phyloP scores from a whole-genome alignment of 2,329 filamentous ascomycete species.

The Dactylonectria estremocensis region DNA sequence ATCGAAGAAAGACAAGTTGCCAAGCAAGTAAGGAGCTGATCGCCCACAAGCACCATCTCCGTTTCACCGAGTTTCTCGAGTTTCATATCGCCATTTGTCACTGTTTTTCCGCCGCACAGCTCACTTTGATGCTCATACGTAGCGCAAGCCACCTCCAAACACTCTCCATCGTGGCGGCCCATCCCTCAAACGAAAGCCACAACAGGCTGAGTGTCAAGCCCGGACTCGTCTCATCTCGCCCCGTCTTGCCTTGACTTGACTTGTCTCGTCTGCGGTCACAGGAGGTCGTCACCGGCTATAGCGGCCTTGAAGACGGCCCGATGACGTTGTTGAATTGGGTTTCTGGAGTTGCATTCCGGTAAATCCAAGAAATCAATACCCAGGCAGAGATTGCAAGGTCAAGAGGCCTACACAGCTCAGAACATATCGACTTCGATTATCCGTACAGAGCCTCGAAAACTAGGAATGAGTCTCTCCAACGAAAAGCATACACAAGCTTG shows the following conservation, averaged over 20 bases:
- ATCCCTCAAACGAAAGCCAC: conserved; percentile 13
- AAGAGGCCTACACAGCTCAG: no score
- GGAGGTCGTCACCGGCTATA: conserved; percentile 6
- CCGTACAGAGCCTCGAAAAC: no score
- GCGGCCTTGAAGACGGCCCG: not conserved
- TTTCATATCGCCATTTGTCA: conserved; percentile 14
- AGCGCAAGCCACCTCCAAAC: conserved; percentile 1
- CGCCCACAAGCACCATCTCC: conserved; percentile 11
- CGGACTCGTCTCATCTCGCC: conserved; percentile 26
- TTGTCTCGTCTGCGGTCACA: conserved; percentile 20
- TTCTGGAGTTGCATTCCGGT: not conserved
- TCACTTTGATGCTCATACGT: not conserved
- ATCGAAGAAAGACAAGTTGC: not conserved
- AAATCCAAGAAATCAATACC: not conserved
- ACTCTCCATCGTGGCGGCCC: conserved; percentile 5
- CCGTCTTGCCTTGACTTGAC: conserved; percentile 14
- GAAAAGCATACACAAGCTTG: not conserved
- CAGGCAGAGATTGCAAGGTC: no score
- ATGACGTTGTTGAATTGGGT: conserved; percentile 1
- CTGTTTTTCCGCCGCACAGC: conserved; percentile 12
- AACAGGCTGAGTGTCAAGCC: conserved; percentile 10
- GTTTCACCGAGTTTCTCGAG: conserved; percentile 14
- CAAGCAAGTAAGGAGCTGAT: conserved; percentile 3
- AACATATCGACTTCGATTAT: no score
- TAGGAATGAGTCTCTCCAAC: no score